Base-by-base conservation (phyloP, 352 stramenopile genomes). In the Globisporangium nunn region DNA sequence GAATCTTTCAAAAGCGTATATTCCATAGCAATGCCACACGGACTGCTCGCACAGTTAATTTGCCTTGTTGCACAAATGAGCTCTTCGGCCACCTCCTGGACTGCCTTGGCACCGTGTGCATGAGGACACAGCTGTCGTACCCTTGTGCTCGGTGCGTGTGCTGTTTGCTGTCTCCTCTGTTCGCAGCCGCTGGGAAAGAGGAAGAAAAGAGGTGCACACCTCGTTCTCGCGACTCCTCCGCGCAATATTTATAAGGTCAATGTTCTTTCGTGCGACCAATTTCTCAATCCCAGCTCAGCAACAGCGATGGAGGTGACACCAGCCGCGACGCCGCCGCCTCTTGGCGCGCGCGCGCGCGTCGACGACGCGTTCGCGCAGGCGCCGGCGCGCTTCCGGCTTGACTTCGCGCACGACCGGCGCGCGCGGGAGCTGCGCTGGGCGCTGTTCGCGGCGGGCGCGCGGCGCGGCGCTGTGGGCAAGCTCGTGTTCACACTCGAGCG, bases 361-460 rank as follows among this genome's bases (percentile, higher is more conserved):
- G 75, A 62, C 29, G 79, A 89, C 51, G 78, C 72, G 14, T 65
- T 87, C 11, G 46, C 61, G 12, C 54, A 52, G 6, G 52, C 71
- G 11, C 51, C 71, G 28, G 67, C 61, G 30, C 76, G 71, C 47
- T 93, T 93, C 65, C 82, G 80, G 4, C 70, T 93, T 37, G 70
- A 88, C 52, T 92, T 88, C 61, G 78, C 73, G 17, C 68, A 87
- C 56, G 82, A 93, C 56, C 58, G 57, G 7, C 68, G 70, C 28
- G 81, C 75, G 5, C 86, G 86, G 54, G 82, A 93, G 65, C 66
- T 93, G 63, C 81, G 82, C 58, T 93, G 82, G 82, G 82, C 90
- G 61, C 73, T 93, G 45, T 93, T 93, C 61, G 74, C 75, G 7
- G 74, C 75, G 6, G 75, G 73, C 83, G 64, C 62, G 30, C 67